Evolutionary conservation across 1,284 basidiomycete species (phyloP).

Genomic region (Schizophyllum amplum): DNA sequence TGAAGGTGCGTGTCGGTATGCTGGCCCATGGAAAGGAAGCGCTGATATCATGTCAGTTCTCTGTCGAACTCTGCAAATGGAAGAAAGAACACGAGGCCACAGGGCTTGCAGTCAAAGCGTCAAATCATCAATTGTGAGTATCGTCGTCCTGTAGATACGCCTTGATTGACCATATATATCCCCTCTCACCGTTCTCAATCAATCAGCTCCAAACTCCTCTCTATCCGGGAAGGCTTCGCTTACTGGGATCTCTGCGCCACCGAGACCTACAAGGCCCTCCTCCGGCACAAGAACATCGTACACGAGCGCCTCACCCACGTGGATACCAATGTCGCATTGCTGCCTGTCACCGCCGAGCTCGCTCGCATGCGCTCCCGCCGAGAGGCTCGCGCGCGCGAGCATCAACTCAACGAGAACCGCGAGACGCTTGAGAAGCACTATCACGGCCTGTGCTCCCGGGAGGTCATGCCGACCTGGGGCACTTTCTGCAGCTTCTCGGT

Average conservation of each 20-base stretch:
- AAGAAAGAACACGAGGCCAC: background rate
- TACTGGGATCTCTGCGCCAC: background rate
- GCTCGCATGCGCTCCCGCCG: constrained; percentile 3
- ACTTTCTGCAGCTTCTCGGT: constrained; percentile 12
- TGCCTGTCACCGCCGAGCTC: constrained; percentile 3
- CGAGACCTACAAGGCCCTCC: background rate
- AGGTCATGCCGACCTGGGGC: background rate
- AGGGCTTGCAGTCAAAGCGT: background rate
- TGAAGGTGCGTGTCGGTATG: too few relatives aligned
- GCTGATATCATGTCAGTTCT: background rate
- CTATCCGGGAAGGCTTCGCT: background rate
- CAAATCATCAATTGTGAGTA: background rate
- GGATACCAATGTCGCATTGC: background rate
- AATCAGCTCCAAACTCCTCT: background rate
- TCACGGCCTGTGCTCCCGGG: constrained; percentile 2
- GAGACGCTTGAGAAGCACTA: constrained; percentile 11
- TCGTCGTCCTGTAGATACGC: too few relatives aligned
- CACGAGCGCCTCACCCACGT: constrained; percentile 6
- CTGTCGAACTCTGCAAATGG: background rate
- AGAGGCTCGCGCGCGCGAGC: constrained; percentile 3
- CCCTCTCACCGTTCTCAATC: too few relatives aligned
- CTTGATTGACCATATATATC: too few relatives aligned
- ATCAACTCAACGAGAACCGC: constrained; percentile 2
- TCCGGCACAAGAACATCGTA: background rate
- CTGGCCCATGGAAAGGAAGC: too few relatives aligned